Base-by-base conservation (phyloP, 2,329 filamentous ascomycete species). In the Aspergillus ibericus region DNA sequence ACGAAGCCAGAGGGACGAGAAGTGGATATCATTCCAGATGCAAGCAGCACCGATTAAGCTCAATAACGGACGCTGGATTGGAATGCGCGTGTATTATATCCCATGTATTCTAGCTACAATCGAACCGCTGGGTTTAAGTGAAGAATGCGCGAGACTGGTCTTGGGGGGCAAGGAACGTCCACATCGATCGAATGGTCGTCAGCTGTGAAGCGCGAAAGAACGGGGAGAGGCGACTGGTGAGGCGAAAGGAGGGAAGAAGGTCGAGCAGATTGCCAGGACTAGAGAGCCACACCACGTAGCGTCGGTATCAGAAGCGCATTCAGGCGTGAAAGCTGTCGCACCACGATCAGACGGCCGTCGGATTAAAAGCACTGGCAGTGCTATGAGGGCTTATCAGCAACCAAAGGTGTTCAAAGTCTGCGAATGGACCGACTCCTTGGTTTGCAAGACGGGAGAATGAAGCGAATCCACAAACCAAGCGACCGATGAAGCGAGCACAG, bases 21-120 rank as follows among this genome's bases (percentile, higher is more conserved):
- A 18, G 53, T 22, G 53, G 53, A 38, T 49, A 10, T 53, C 61
- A 56, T 56, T 59, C 61, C 46, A 44, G 32, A 38, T 16, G 12
- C n/a, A 56, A 50, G 38, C 27, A 54, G 27, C 34, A 34, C 13
- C 1, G 27, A 29, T 46, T 52, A 40, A 58, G 55, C 59, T 49
- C 47, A 27, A 46, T 29, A 38, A 15, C 32, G 32, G 25, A 52
- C 18, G 16, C 18, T 29, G 51, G n/a, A 32, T 29, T 16, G 16
- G 36, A 53, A 44, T 20, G 36, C 18, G 22, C 32, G 53, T 29
- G 22, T 29, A 27, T n/a, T 46, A 49, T 40, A 40, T 48, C 29
- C 42, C 35, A 49, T 55, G 35, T 36, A 29, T 42, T 49, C 44
- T 55, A 22, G 40, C 18, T 35, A 48, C 22, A 36, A 38, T 35